Percentiles rank a stretch among this genome's conserved stretches.
Conservation (phyloP, 2,329 filamentous ascomycete genomes). For the Cordyceps militaris region DNA sequence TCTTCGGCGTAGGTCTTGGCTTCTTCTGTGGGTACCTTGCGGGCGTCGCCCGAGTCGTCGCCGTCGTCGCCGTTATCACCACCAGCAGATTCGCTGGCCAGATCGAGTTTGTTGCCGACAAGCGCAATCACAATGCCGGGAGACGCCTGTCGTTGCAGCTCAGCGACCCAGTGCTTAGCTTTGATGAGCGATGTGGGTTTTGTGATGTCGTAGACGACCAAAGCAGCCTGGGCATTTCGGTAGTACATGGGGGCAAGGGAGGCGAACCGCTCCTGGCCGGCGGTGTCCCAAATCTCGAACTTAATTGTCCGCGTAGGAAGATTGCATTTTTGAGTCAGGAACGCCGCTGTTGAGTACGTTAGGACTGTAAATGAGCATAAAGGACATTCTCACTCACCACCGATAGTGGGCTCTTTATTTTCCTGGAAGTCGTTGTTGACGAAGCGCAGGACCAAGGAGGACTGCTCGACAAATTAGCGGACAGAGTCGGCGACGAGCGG, state of each 20-base stretch:
- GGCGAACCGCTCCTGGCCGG: constrained; percentile 94
- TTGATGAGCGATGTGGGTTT: constrained; percentile 93
- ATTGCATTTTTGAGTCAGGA: constrained; percentile 97
- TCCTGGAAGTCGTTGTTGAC: constrained; percentile 99
- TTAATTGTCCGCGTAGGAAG: constrained; percentile 88
- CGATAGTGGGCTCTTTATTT: constrained; percentile 99
- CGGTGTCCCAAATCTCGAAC: constrained; percentile 97
- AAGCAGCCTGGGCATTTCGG: constrained; percentile 93
- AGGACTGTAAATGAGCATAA: neutral
- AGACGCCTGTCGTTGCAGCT: constrained; percentile 91
- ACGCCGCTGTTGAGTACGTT: constrained; percentile 60
- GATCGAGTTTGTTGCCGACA: constrained; percentile 93
- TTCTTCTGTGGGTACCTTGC: constrained; percentile 86
- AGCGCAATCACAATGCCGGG: constrained; percentile 95
- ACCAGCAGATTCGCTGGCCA: constrained; percentile 56
- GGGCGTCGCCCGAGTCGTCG: constrained; percentile 62
- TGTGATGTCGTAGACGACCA: constrained; percentile 97
- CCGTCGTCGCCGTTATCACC: constrained; percentile 50
- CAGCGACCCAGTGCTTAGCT: constrained; percentile 97
- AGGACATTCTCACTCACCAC: constrained; percentile 55
- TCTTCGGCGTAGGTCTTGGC: constrained; percentile 92
- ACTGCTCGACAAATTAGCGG: constrained; percentile 46
- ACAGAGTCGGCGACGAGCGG: too few species aligned
- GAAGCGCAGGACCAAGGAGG: constrained; percentile 93
- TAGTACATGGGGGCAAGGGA: constrained; percentile 99